These are phyloP conservation scores for Fusarium lateritium DNA, from an alignment of 2,329 filamentous ascomycete species.

Conservation along the genomic window DNA sequence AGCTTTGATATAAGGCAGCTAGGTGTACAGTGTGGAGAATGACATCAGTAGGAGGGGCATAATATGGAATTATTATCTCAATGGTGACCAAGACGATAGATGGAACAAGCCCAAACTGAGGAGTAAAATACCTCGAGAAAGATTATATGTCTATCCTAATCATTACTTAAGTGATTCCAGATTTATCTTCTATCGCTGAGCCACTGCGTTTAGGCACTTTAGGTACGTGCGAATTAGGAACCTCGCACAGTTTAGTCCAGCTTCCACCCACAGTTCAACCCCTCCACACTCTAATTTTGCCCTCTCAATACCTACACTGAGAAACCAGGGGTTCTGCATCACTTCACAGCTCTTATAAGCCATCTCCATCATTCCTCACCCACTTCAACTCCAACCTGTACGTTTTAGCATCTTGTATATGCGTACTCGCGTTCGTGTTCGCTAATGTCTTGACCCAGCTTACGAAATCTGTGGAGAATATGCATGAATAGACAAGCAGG, in stretches of 20 bases:
- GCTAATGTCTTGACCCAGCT: conserved; percentile 19
- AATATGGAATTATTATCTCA: neutral
- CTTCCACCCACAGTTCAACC: conserved; percentile 18
- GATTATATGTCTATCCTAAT: too few relatives aligned
- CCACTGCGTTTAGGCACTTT: neutral
- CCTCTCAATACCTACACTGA: conserved; percentile 2
- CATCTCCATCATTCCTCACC: neutral
- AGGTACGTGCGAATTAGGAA: neutral
- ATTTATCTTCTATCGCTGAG: neutral
- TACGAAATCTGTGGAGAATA: conserved; percentile 35
- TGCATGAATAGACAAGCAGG: conserved; percentile 39
- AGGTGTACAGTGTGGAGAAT: conserved; percentile 25
- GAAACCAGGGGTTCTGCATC: conserved; percentile 14
- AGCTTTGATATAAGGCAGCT: conserved; percentile 4
- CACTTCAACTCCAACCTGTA: neutral
- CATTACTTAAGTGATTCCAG: too few relatives aligned
- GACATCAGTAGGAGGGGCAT: conserved; percentile 18
- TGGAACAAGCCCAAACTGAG: neutral
- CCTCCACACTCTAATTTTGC: conserved; percentile 36
- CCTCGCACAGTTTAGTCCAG: conserved; percentile 10
- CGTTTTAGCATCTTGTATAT: neutral
- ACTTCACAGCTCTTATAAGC: conserved; percentile 3
- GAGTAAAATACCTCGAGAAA: neutral
- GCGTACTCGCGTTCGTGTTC: conserved; percentile 38
- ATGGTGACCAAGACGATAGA: neutral